Percentiles rank a stretch among this genome's conserved stretches.
These are phyloP conservation scores for Dendrothele bispora DNA, from an alignment of 768 basidiomycete genomes.

Conservation along the genomic window DNA sequence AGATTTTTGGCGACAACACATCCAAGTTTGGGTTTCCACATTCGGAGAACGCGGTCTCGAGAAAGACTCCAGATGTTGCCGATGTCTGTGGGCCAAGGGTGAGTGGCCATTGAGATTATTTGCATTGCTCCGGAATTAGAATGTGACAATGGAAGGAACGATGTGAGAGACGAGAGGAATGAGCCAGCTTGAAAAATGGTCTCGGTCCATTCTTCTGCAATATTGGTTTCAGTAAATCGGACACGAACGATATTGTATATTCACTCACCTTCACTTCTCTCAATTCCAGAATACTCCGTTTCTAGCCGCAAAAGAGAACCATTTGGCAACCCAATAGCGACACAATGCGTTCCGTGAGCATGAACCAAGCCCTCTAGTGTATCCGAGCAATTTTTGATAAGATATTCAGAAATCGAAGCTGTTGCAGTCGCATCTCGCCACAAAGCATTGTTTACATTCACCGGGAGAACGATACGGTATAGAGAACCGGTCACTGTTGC, in stretches of 20 bases:
- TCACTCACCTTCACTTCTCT: conserved; percentile 57
- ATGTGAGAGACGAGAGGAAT: conserved; percentile 65
- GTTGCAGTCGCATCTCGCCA: conserved; percentile 57
- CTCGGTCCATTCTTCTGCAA: conserved; percentile 71
- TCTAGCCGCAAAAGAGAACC: conserved; percentile 73
- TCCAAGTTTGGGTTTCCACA: conserved; percentile 80
- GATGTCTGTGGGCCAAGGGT: conserved; percentile 76
- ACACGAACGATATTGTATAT: conserved; percentile 10
- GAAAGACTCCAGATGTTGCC: conserved; percentile 83
- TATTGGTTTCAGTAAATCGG: conserved; percentile 12
- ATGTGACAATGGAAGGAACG: conserved; percentile 59
- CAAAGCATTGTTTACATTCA: conserved; percentile 48
- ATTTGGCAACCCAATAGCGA: conserved; percentile 60
- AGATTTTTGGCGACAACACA: conserved; percentile 67
- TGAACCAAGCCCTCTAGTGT: conserved; percentile 51
- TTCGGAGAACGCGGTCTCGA: conserved; percentile 77
- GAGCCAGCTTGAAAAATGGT: conserved; percentile 55
- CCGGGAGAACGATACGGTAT: conserved; percentile 68
- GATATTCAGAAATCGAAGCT: conserved; percentile 68
- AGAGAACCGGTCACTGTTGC: conserved; percentile 70
- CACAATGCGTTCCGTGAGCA: conserved; percentile 63
- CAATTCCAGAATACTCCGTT: conserved; percentile 54
- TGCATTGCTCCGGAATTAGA: conserved; percentile 49
- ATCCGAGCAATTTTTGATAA: conserved; percentile 53
- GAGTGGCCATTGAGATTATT: conserved; percentile 70